Evolutionary conservation across 2,329 filamentous ascomycete genomes (phyloP).

Genomic region (Penicillium sclerotigenum): DNA sequence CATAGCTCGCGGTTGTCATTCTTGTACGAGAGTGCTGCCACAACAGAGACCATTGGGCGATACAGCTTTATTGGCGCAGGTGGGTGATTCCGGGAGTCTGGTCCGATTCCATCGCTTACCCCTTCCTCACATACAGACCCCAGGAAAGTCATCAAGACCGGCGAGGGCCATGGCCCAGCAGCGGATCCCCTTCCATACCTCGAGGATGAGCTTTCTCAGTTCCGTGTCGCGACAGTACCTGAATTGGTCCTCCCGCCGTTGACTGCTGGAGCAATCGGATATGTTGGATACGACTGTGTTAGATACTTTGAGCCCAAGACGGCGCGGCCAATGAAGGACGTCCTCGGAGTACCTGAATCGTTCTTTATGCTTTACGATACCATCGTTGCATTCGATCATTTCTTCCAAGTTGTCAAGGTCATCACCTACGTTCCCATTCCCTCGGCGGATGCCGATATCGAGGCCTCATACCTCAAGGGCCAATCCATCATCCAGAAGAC

Average conservation of each 20-base stretch:
- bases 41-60: conserved; percentile 84
- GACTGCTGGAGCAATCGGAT: conserved; percentile 90
- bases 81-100: conserved; percentile 24
- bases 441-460: conserved; percentile 55
- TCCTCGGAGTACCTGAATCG: conserved; percentile 84
- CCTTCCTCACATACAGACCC: conserved; percentile 46
- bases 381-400: conserved; percentile 89
- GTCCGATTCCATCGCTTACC: conserved; percentile 10
- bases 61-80: conserved; percentile 93
- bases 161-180: conserved; percentile 78
- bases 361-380: conserved; percentile 97
- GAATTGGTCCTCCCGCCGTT: conserved; percentile 78
- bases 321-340: conserved; percentile 80
- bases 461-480: conserved; percentile 67
- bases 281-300: conserved; percentile 96
- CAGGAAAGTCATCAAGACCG: conserved; percentile 78
- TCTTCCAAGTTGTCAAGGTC: conserved; percentile 88
- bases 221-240: conserved; percentile 77
- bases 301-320: conserved; percentile 98
- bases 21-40: conserved; percentile 90
- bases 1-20: conserved; percentile 73
- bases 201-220: conserved; percentile 73
- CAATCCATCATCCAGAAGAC: conserved; percentile 62
- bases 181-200: conserved; percentile 80
- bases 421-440: conserved; percentile 84